Evolutionary conservation across 2,329 filamentous ascomycete genomes (phyloP).

Genomic region (Trichoderma sp.): DNA sequence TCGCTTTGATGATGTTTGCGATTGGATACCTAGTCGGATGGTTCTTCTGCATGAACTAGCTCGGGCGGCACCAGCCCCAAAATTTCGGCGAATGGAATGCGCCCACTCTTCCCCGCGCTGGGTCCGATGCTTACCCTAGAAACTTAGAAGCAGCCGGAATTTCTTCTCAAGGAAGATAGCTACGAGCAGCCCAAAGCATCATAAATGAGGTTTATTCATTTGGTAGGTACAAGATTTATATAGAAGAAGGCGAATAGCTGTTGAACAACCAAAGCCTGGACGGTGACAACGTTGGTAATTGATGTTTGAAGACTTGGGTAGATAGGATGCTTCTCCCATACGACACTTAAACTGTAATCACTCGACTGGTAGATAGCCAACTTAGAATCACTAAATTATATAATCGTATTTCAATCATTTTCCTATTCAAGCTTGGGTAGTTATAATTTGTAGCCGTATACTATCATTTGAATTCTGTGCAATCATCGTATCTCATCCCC

Average conservation of each 20-base stretch:
- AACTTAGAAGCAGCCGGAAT: neutral
- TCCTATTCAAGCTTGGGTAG: neutral
- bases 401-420: neutral
- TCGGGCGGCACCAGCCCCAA: neutral
- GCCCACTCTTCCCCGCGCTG: constrained; percentile 2
- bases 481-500: neutral
- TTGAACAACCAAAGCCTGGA: neutral
- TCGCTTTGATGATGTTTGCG: constrained; percentile 12
- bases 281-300: neutral
- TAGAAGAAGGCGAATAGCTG: neutral
- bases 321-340: too few relatives aligned
- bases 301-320: neutral
- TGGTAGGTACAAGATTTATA: neutral
- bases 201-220: neutral
- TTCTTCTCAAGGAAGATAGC: too few relatives aligned
- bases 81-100: constrained; percentile 8
- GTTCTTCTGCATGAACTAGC: constrained; percentile 8
- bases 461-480: neutral
- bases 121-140: neutral
- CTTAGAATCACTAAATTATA: neutral
- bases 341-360: neutral
- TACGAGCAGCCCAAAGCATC: neutral
- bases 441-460: neutral
- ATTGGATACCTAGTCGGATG: neutral
- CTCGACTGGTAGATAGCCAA: neutral